Percentiles rank a stretch among this genome's conserved stretches.
Conservation (phyloP, 2,329 filamentous ascomycete genomes). For the Trichoderma aggressivum region DNA sequence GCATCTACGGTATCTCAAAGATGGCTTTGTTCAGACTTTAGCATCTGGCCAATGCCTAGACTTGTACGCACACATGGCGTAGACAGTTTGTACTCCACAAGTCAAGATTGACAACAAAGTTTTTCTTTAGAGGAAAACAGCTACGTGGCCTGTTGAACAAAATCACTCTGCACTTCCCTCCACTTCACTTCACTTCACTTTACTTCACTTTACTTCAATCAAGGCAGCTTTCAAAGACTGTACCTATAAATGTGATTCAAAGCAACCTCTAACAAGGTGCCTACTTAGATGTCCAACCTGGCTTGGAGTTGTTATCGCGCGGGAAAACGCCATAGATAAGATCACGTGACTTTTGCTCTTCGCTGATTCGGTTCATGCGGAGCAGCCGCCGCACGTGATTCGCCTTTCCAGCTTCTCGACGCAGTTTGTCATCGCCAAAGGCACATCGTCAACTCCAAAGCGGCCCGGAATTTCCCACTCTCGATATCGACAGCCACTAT, state of each 20-base stretch:
- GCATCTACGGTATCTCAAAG: neutral
- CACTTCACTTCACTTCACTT: too few species aligned
- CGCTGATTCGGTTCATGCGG: conserved; percentile 16
- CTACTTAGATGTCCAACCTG: neutral
- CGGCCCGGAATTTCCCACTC: conserved; percentile 21
- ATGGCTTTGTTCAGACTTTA: neutral
- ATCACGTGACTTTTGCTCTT: conserved; percentile 10
- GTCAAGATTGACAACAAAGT: too few species aligned
- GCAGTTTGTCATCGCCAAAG: conserved; percentile 24
- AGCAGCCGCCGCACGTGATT: conserved; percentile 18
- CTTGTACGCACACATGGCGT: neutral
- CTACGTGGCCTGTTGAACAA: neutral
- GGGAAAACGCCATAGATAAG: neutral
- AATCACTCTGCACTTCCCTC: neutral
- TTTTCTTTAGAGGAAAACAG: neutral
- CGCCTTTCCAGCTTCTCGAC: conserved; percentile 16
- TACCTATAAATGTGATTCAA: neutral
- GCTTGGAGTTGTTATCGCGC: neutral
- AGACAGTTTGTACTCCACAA: neutral
- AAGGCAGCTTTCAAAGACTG: neutral
- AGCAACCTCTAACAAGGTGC: too few species aligned
- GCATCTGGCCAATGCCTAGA: neutral
- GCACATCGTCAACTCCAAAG: conserved; percentile 19
- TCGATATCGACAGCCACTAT: conserved; percentile 37
- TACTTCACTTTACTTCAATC: too few species aligned